Percentiles rank a stretch among this genome's conserved stretches.
phyloP scores from a whole-genome alignment of 345 rosid genomes.

The Passiflora organensis region DNA sequence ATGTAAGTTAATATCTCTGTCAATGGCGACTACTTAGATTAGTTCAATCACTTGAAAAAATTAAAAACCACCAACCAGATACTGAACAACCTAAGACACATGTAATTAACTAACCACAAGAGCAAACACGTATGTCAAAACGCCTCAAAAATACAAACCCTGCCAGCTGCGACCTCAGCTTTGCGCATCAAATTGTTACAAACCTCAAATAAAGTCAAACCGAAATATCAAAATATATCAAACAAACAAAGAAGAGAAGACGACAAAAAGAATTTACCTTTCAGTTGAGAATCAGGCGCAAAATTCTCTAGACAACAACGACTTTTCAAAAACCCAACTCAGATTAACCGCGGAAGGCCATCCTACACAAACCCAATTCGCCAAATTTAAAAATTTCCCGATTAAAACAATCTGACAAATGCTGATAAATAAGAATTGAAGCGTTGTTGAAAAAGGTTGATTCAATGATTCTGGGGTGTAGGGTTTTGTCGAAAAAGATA shows the following conservation, averaged over 20 bases:
- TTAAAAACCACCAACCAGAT: background rate
- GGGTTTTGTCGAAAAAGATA: too few relatives aligned
- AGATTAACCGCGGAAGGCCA: conserved; percentile 4
- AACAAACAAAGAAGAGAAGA: too few relatives aligned
- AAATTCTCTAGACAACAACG: background rate
- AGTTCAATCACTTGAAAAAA: background rate
- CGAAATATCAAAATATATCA: too few relatives aligned
- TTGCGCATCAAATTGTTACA: too few relatives aligned
- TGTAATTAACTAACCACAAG: background rate
- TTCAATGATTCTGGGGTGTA: background rate
- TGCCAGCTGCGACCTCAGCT: too few relatives aligned
- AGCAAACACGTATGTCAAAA: background rate
- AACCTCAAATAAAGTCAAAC: too few relatives aligned
- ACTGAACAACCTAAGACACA: background rate
- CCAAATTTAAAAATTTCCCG: background rate
- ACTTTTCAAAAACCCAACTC: conserved; percentile 1
- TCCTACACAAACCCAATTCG: background rate
- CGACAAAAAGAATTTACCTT: background rate
- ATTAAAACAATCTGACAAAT: background rate
- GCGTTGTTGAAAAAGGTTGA: too few relatives aligned
- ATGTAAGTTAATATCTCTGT: too few relatives aligned
- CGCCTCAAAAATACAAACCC: background rate
- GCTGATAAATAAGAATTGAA: too few relatives aligned
- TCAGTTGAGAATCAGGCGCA: background rate
- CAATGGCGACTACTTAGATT: background rate